Evolutionary conservation across 1,284 basidiomycete species (phyloP).

Genomic region (Golubevia sp.): DNA sequence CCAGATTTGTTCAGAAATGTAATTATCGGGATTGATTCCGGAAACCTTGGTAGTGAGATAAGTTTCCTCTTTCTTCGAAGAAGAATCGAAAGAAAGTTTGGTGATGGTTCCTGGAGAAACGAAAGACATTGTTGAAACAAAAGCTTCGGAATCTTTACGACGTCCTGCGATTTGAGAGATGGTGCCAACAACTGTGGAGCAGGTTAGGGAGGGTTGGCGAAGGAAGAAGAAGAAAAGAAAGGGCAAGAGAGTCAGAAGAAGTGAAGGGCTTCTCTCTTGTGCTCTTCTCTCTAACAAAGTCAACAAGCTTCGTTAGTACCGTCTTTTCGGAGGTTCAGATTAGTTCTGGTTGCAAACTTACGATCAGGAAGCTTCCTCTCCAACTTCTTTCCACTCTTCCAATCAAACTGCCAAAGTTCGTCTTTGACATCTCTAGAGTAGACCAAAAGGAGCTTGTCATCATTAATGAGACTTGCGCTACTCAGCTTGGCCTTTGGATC

Average conservation of each 20-base stretch:
- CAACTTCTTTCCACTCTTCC: slow-evolving; percentile 68
- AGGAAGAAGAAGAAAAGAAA: too few species aligned
- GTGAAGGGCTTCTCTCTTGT: too few species aligned
- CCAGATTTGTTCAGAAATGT: slow-evolving; percentile 71
- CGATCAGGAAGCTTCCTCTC: slow-evolving; percentile 69
- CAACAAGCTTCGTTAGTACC: too few species aligned
- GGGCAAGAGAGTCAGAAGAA: too few species aligned
- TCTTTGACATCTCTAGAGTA: slow-evolving; percentile 83
- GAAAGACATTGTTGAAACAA: slow-evolving; percentile 73
- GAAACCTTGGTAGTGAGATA: slow-evolving; percentile 71
- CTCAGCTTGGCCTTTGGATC: slow-evolving; percentile 70
- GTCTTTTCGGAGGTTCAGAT: background rate
- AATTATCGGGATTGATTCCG: slow-evolving; percentile 74
- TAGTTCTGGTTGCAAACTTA: background rate
- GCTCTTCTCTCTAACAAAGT: too few species aligned
- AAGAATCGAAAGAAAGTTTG: slow-evolving; percentile 34
- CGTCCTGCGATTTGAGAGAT: slow-evolving; percentile 67
- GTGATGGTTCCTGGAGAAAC: slow-evolving; percentile 73
- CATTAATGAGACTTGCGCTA: slow-evolving; percentile 67
- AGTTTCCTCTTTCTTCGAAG: slow-evolving; percentile 67
- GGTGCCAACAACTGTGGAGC: slow-evolving; percentile 70
- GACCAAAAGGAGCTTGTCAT: slow-evolving; percentile 70
- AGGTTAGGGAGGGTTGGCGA: too few species aligned
- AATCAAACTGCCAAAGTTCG: slow-evolving; percentile 76
- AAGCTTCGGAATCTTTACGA: slow-evolving; percentile 71